Evolutionary conservation across 2,329 filamentous ascomycete species (phyloP).

Genomic region (Graphilbum sp.): DNA sequence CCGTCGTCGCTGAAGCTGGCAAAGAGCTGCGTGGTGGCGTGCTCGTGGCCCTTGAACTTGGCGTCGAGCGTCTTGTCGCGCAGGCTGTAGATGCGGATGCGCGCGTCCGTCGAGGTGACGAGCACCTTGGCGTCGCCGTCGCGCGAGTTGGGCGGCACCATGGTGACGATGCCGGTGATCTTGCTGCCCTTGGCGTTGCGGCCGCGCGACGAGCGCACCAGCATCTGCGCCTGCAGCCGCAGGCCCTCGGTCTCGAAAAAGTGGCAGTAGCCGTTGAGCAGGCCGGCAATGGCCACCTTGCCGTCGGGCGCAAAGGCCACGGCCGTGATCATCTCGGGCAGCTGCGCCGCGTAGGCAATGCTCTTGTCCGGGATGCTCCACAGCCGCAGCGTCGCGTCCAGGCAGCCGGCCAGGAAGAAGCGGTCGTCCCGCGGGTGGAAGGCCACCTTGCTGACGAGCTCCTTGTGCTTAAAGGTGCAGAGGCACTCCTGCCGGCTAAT

Average conservation of each 20-base stretch:
- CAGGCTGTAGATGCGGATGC: slow-evolving; percentile 78
- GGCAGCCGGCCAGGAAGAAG: slow-evolving; percentile 86
- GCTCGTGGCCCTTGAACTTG: slow-evolving; percentile 86
- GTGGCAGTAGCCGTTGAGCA: slow-evolving; percentile 67
- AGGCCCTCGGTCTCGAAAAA: slow-evolving; percentile 90
- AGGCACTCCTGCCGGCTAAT: slow-evolving; percentile 70
- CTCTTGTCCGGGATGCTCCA: slow-evolving; percentile 96
- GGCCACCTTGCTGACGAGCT: slow-evolving; percentile 86
- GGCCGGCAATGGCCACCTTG: slow-evolving; percentile 74
- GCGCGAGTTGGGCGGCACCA: slow-evolving; percentile 16
- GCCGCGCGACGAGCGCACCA: slow-evolving; percentile 81
- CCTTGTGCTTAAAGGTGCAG: slow-evolving; percentile 85
- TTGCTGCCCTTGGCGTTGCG: slow-evolving; percentile 95
- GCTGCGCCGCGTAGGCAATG: slow-evolving; percentile 65
- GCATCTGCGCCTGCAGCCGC: slow-evolving; percentile 69
- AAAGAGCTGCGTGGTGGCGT: slow-evolving; percentile 76
- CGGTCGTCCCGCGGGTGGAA: slow-evolving; percentile 93
- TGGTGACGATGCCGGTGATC: slow-evolving; percentile 71
- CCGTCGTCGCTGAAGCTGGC: slow-evolving; percentile 80
- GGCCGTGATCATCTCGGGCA: slow-evolving; percentile 81
- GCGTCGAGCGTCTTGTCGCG: slow-evolving; percentile 70
- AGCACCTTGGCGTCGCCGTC: slow-evolving; percentile 61
- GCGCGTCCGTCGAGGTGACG: slow-evolving; percentile 88
- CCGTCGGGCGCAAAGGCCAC: slow-evolving; percentile 90
- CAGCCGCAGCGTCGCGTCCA: slow-evolving; percentile 73